phyloP scores from a whole-genome alignment of 495 filamentous ascomycete genomes.

The Lasiosphaeria miniovina region DNA sequence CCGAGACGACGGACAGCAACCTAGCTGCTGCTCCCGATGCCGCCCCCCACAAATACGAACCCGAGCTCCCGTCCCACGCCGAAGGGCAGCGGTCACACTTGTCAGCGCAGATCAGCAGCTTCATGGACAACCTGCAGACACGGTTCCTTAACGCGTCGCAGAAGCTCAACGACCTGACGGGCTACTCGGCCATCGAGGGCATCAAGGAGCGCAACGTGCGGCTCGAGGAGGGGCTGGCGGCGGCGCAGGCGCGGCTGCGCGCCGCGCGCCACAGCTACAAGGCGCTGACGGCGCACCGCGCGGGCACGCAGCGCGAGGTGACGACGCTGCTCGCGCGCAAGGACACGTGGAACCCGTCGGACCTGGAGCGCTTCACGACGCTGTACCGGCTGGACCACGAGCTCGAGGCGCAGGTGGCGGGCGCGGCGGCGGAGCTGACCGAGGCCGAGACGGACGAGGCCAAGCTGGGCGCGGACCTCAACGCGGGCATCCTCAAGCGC shows the following conservation, averaged over 20 bases:
- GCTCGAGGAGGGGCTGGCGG: slow-evolving; percentile 64
- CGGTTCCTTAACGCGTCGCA: slow-evolving; percentile 82
- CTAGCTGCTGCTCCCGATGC: neutral
- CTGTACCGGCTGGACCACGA: slow-evolving; percentile 90
- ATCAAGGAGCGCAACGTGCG: slow-evolving; percentile 71
- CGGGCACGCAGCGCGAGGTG: slow-evolving; percentile 89
- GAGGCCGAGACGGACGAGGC: slow-evolving; percentile 73
- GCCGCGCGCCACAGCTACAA: slow-evolving; percentile 73
- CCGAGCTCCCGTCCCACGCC: slow-evolving; percentile 70
- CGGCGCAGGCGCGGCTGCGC: slow-evolving; percentile 62
- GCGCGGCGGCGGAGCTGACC: slow-evolving; percentile 67
- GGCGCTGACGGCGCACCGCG: slow-evolving; percentile 70
- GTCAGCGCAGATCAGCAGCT: slow-evolving; percentile 65
- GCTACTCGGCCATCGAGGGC: slow-evolving; percentile 88
- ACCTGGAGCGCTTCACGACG: slow-evolving; percentile 91
- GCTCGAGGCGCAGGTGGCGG: slow-evolving; percentile 83
- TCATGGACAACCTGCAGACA: slow-evolving; percentile 88
- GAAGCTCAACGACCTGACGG: slow-evolving; percentile 87
- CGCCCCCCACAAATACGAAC: neutral
- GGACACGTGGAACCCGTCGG: slow-evolving; percentile 79
- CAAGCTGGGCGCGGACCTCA: slow-evolving; percentile 68
- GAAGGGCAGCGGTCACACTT: slow-evolving; percentile 70
- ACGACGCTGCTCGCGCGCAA: slow-evolving; percentile 91
- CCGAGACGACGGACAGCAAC: neutral
- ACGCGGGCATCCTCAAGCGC: slow-evolving; percentile 74